Base-by-base conservation (phyloP, 2,329 filamentous ascomycete genomes). In the Pseudocercospora macadamiae region DNA sequence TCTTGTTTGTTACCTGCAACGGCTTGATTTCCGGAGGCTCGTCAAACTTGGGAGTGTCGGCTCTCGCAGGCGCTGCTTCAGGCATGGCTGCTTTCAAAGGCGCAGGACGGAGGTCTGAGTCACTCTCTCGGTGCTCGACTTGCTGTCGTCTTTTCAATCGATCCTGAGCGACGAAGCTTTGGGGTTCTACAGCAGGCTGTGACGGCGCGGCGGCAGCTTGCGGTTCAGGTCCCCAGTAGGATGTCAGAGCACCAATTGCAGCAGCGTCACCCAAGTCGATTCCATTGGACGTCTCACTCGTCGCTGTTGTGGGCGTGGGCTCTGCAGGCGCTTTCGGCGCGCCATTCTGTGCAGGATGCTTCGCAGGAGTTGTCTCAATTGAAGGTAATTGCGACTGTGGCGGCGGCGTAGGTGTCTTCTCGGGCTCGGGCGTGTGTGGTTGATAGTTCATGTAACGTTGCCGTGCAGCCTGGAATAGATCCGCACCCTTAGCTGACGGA, bases 61-160 rank as follows among this genome's bases (percentile, higher is more conserved):
- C 16, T 19, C 19, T 59, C 4, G 45, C 30, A 16, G 19, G 28
- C 16, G 47, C 44, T n/a, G 52, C 52, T 26, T 66, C 57, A 8
- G 53, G 48, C 45, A 49, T 61, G 23, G 47, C 32, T 28, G 65
- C 62, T 25, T 62, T 67, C 39, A 72, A 55, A 21, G 70, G 72
- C 21, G 71, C 68, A 2, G 71, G 72, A 18, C 69, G 63, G 5
- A 74, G 60, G 34, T 72, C 70, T 18, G 28, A 30, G 18, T 65
- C 51, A 52, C 61, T 66, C 25, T 42, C 59, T 25, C 64, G 48
- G 7, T 49, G 52, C 12, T 62, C 64, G n/a, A 64, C 54, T 16
- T 55, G 61, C 16, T 62, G 64, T 42, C 67, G 62, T 30, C 60
- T 57, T 14, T 53, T 63, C 26, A 64, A 66, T 48, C 67, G 58